These are phyloP conservation scores for Xanthoconium purpureum DNA, from an alignment of 768 basidiomycete species.

Conservation along the genomic window DNA sequence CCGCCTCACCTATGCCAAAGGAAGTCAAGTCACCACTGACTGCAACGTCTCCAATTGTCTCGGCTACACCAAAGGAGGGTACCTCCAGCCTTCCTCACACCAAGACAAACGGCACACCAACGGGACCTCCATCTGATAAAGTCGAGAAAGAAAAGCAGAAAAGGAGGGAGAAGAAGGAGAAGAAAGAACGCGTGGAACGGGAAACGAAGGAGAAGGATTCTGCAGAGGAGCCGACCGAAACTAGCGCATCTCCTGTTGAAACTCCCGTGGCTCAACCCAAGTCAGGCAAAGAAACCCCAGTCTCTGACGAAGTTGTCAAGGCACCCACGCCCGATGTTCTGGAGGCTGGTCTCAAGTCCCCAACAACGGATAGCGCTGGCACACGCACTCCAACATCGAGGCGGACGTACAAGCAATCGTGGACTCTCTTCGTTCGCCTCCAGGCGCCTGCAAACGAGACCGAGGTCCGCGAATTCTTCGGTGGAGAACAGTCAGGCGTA, in stretches of 20 bases:
- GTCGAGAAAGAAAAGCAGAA: slow-evolving; percentile 56
- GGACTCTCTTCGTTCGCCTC: slow-evolving; percentile 83
- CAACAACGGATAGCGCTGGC: slow-evolving; percentile 57
- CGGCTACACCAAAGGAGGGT: slow-evolving; percentile 34
- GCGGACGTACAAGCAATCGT: slow-evolving; percentile 66
- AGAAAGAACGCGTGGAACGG: slow-evolving; percentile 48
- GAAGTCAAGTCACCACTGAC: slow-evolving; percentile 36
- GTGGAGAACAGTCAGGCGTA: slow-evolving; percentile 65
- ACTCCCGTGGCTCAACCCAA: slow-evolving; percentile 22
- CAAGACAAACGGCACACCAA: slow-evolving; percentile 33
- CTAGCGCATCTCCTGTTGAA: slow-evolving; percentile 26
- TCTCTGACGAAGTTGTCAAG: slow-evolving; percentile 24
- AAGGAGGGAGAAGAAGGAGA: slow-evolving; percentile 62
- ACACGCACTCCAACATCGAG: slow-evolving; percentile 69
- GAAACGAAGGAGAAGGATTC: slow-evolving; percentile 39
- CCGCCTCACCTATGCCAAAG: slow-evolving; percentile 29
- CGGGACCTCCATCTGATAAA: slow-evolving; percentile 41
- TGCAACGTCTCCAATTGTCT: slow-evolving; percentile 34
- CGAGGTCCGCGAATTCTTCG: slow-evolving; percentile 76
- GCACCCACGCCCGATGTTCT: slow-evolving; percentile 26
- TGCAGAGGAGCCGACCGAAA: slow-evolving; percentile 34
- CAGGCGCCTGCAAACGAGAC: slow-evolving; percentile 50
- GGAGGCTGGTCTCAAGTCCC: slow-evolving; percentile 47
- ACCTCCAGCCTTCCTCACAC: slow-evolving; percentile 33
- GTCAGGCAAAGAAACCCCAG: slow-evolving; percentile 41